Percentiles rank a stretch among this genome's conserved stretches.
Evolutionary conservation across 177 flowering plant species (phyloP).

Genomic region (Vitis hybrid): DNA sequence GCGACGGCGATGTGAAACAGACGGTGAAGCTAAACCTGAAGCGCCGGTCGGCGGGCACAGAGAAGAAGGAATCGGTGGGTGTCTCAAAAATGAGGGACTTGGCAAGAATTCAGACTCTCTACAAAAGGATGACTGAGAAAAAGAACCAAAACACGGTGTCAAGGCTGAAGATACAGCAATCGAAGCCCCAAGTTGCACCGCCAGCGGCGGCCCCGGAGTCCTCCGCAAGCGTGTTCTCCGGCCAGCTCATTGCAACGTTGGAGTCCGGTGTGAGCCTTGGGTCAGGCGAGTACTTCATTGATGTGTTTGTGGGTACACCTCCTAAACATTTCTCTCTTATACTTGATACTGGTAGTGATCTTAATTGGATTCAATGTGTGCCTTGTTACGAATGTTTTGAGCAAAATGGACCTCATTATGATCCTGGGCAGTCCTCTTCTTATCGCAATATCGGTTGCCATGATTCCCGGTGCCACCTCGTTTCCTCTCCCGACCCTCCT

Average conservation of each 20-base stretch:
- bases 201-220: constrained; percentile 24
- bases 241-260: constrained; percentile 68
- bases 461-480: constrained; percentile 67
- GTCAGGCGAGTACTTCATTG: constrained; percentile 96
- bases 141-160: constrained; percentile 59
- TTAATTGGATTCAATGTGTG: constrained; percentile 90
- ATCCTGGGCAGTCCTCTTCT: constrained; percentile 62
- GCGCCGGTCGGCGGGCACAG: constrained; percentile 25
- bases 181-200: constrained; percentile 13
- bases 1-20: neutral
- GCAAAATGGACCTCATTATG: constrained; percentile 75
- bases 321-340: constrained; percentile 82
- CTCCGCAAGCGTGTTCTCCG: constrained; percentile 17
- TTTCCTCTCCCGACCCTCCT: constrained; percentile 76
- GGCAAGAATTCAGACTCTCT: constrained; percentile 65
- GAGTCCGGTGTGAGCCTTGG: constrained; percentile 89
- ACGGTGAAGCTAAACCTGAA: constrained; percentile 55
- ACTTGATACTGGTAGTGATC: constrained; percentile 95
- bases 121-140: constrained; percentile 55
- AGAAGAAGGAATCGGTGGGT: constrained; percentile 34
- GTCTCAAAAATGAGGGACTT: constrained; percentile 54
- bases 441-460: constrained; percentile 57
- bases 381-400: constrained; percentile 90
- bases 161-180: constrained; percentile 21
- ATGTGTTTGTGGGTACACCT: constrained; percentile 92